A percentile compares a stretch with the other conserved stretches of the same genome.
Conservation (phyloP, 768 basidiomycete genomes). For the Favolaschia claudopus region DNA sequence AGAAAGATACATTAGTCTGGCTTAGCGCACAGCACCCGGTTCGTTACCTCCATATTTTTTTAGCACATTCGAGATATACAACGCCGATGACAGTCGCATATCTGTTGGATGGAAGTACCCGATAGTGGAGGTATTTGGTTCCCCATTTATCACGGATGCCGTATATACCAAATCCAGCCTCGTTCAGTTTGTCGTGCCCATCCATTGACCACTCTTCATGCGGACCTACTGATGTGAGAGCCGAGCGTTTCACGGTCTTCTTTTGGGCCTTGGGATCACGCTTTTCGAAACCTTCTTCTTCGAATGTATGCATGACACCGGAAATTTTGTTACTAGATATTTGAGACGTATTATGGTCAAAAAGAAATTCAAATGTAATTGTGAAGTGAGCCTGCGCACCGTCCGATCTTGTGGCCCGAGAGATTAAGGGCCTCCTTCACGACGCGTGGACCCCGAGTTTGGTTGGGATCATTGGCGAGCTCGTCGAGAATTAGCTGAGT, state of each 20-base stretch:
- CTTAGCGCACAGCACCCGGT: too few relatives aligned
- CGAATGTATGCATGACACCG: not conserved
- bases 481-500: not conserved
- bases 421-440: not conserved
- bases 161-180: not conserved
- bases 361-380: too few relatives aligned
- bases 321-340: not conserved
- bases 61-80: not conserved
- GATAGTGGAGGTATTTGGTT: not conserved
- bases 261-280: not conserved
- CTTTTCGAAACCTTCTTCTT: not conserved
- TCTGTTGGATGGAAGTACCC: not conserved
- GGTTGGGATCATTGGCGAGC: not conserved
- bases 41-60: not conserved
- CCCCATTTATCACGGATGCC: not conserved
- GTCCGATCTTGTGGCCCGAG: not conserved
- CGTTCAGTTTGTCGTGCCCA: constrained; percentile 3
- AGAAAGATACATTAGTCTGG: too few relatives aligned
- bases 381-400: too few relatives aligned
- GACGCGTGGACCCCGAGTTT: not conserved
- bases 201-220: constrained; percentile 9
- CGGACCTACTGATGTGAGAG: not conserved
- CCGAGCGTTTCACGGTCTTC: not conserved
- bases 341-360: too few relatives aligned
- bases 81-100: not conserved